Evolutionary conservation across 352 stramenopile species (phyloP), one percentile per base, ranked within the genome.

Genomic region (Globisporangium recalcitrans): DNA sequence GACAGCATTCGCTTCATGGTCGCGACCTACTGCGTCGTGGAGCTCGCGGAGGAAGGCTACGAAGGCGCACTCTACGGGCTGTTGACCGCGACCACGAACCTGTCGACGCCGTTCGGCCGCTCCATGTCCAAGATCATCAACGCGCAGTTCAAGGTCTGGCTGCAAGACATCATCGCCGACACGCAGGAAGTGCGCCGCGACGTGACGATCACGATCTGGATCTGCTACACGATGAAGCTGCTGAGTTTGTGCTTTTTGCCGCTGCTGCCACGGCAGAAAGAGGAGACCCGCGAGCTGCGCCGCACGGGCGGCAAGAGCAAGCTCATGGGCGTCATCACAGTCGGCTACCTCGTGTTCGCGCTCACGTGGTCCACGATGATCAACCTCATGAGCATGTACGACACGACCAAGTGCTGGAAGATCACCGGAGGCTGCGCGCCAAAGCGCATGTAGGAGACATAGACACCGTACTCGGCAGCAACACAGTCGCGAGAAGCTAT

Each of bases 81-180:
- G 11, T 54, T 88, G 9, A 86, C 77, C 0, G 76, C 75, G 11
- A 79, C 74, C 1, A 73, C 70, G 24, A 78, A 88, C 61, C 62
- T 87, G 3, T 71, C 78, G 26, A 62, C 66, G 5, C 79, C 79
- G 0, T 82, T 88, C 34, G 74, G 71, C 5, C 60, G 64, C 13
- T 73, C 79, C 4, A 72, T 72, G n/a, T 71, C 78, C 42, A 87
- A 87, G 58, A 67, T 83, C 46, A 74, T 87, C 58, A 80, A 87
- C 58, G 67, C 69, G 26, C 63, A 70, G 19, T 88, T 82, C 56
- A 64, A 78, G 19, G 67, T 88, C 16, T 84, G 72, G 72, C 65
- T 75, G n/a, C 53, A 82, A 21, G 73, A 83, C 49, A 83, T 88
- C 46, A 13, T 75, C 19, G 52, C 46, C 21, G 79, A 88, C 46